phyloP scores from a whole-genome alignment of 495 filamentous ascomycete species.

The Penicillium silybi region DNA sequence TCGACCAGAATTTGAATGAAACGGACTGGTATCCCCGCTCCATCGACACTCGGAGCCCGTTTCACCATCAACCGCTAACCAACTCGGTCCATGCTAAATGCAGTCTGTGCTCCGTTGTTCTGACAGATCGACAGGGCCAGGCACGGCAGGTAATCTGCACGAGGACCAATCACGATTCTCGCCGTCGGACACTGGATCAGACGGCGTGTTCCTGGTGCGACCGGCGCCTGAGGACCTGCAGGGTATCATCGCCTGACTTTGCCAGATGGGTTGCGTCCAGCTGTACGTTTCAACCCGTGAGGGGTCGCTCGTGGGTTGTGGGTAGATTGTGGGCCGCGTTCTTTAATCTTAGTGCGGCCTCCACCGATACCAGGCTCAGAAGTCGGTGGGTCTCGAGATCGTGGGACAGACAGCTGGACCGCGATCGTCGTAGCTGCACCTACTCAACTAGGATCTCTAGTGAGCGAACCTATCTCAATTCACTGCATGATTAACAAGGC shows the following conservation, averaged over 20 bases:
- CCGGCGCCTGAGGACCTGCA: constrained; percentile 15
- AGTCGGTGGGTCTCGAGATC: not conserved
- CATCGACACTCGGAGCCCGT: not conserved
- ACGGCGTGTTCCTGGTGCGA: constrained; percentile 15
- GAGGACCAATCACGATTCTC: constrained; percentile 11
- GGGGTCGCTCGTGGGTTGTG: not conserved
- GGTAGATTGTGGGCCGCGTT: not conserved
- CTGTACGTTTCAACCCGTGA: not conserved
- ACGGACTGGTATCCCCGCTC: constrained; percentile 8
- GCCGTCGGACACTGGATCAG: constrained; percentile 5
- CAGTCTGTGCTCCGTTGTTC: constrained; percentile 16
- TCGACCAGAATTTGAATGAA: constrained; percentile 13
- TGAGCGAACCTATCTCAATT: not conserved
- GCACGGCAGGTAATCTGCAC: constrained; percentile 4
- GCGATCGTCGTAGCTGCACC: not conserved
- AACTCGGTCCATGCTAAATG: constrained; percentile 7
- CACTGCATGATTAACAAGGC: not conserved
- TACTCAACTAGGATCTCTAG: not conserved
- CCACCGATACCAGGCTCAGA: not conserved
- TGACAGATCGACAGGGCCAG: constrained; percentile 19
- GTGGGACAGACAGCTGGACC: not conserved
- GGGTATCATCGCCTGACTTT: constrained; percentile 4
- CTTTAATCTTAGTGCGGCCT: not conserved
- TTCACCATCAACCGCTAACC: constrained; percentile 17
- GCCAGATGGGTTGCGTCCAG: not conserved